Conservation (phyloP, 1,284 basidiomycete genomes). For the Fistulinella cinereoalba region DNA sequence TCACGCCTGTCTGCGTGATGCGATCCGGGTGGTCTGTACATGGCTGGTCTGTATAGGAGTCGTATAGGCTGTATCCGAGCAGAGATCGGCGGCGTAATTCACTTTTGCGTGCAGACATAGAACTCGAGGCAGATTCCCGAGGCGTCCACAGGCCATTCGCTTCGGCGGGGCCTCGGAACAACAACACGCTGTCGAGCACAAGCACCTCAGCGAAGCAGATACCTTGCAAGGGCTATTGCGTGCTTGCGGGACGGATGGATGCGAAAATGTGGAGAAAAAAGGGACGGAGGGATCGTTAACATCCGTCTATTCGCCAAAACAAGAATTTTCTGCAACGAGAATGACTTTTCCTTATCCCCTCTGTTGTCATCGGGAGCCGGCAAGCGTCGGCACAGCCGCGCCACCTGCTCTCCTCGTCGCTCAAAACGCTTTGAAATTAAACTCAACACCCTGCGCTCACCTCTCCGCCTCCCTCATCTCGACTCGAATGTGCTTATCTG, state of each 20-base stretch:
- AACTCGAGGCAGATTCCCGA: slow-evolving; percentile 13
- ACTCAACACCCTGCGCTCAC: background rate
- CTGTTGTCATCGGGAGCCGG: slow-evolving; percentile 31
- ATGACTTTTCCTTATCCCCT: slow-evolving; percentile 14
- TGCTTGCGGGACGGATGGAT: slow-evolving; percentile 16
- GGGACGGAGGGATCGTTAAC: slow-evolving; percentile 21
- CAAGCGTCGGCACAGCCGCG: slow-evolving; percentile 23
- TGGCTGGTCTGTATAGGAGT: slow-evolving; percentile 8
- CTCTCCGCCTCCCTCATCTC: slow-evolving; percentile 1
- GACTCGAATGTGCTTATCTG: background rate
- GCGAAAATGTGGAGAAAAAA: slow-evolving; percentile 33
- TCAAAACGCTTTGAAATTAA: slow-evolving; percentile 33
- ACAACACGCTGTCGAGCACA: slow-evolving; percentile 8
- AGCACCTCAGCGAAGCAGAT: slow-evolving; percentile 3
- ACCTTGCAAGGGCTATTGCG: slow-evolving; percentile 6
- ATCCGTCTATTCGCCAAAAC: slow-evolving; percentile 30
- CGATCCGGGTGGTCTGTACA: slow-evolving; percentile 22
- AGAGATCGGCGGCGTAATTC: slow-evolving; percentile 20
- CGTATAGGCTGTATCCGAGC: slow-evolving; percentile 8
- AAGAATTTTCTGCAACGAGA: slow-evolving; percentile 20
- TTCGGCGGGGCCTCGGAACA: slow-evolving; percentile 8
- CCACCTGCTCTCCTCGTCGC: slow-evolving; percentile 20
- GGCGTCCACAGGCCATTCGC: slow-evolving; percentile 26
- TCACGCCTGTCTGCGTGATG: slow-evolving; percentile 12
- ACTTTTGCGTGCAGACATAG: slow-evolving; percentile 12